phyloP scores from a whole-genome alignment of 1,284 basidiomycete genomes.

The Chondrostereum purpureum region DNA sequence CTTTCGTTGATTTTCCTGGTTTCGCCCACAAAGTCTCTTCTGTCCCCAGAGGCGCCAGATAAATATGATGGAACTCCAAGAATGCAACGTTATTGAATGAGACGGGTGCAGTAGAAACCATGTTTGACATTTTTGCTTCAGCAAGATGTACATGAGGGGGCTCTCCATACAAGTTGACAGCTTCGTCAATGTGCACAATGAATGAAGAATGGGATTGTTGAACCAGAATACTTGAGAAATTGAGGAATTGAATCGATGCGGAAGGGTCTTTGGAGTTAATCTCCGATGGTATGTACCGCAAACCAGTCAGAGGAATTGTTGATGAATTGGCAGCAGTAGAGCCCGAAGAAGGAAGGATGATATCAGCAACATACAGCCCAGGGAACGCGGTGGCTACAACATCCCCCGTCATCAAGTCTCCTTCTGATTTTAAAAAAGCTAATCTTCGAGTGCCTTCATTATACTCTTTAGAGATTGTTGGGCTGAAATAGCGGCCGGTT shows the following conservation, averaged over 20 bases:
- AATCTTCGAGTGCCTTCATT: conserved; percentile 32
- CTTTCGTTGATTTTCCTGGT: conserved; percentile 57
- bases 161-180: conserved; percentile 40
- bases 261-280: background rate
- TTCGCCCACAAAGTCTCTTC: conserved; percentile 54
- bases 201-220: conserved; percentile 48
- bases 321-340: background rate
- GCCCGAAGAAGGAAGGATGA: too few species aligned
- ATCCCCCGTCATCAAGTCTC: conserved; percentile 53
- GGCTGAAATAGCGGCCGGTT: conserved; percentile 57
- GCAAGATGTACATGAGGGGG: conserved; percentile 44
- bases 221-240: conserved; percentile 46
- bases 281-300: background rate
- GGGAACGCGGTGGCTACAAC: conserved; percentile 55
- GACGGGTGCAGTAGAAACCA: conserved; percentile 38
- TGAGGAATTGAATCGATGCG: conserved; percentile 24
- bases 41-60: conserved; percentile 37
- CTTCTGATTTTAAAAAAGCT: conserved; percentile 58
- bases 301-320: background rate
- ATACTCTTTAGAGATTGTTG: conserved; percentile 37
- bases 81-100: conserved; percentile 42
- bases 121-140: conserved; percentile 47
- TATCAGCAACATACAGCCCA: conserved; percentile 61
- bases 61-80: conserved; percentile 62
- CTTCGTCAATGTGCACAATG: conserved; percentile 44